phyloP scores from a whole-genome alignment of 345 rosid genomes.

The Draba incana region DNA sequence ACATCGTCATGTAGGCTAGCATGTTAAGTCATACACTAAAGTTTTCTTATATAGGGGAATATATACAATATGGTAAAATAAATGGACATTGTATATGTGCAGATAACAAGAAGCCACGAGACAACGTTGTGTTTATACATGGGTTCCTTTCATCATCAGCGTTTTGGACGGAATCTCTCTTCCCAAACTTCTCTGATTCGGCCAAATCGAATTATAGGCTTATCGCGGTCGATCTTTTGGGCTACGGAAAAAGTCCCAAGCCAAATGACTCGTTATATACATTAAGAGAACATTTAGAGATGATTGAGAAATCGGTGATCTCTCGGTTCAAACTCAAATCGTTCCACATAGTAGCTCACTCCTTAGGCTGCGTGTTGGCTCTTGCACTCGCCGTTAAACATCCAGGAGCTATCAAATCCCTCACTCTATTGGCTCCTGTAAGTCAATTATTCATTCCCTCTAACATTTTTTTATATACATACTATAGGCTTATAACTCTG shows the following conservation, averaged over 20 bases:
- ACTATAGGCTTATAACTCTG: not conserved
- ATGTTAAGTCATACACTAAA: not conserved
- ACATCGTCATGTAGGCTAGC: not conserved
- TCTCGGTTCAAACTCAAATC: conserved; percentile 64
- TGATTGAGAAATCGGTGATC: conserved; percentile 79
- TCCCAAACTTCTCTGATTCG: conserved; percentile 75
- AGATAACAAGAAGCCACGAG: conserved; percentile 52
- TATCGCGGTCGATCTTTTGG: conserved; percentile 81
- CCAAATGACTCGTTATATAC: conserved; percentile 94
- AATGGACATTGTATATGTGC: conserved; percentile 19
- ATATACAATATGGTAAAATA: not conserved
- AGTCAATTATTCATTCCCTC: conserved; percentile 29
- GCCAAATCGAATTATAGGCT: conserved; percentile 69
- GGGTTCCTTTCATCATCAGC: conserved; percentile 95
- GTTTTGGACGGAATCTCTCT: conserved; percentile 92
- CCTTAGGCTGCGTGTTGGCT: conserved; percentile 95
- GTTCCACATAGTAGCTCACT: conserved; percentile 96
- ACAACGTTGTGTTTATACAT: conserved; percentile 85
- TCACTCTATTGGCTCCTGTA: conserved; percentile 90
- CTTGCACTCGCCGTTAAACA: conserved; percentile 84
- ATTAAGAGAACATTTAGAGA: conserved; percentile 79
- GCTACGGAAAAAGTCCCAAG: conserved; percentile 95
- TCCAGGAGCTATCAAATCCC: conserved; percentile 75
- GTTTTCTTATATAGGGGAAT: not conserved
- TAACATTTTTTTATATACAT: not conserved